Conservation (phyloP, 2,329 filamentous ascomycete genomes). For the Dothideomycetidae sp. region DNA sequence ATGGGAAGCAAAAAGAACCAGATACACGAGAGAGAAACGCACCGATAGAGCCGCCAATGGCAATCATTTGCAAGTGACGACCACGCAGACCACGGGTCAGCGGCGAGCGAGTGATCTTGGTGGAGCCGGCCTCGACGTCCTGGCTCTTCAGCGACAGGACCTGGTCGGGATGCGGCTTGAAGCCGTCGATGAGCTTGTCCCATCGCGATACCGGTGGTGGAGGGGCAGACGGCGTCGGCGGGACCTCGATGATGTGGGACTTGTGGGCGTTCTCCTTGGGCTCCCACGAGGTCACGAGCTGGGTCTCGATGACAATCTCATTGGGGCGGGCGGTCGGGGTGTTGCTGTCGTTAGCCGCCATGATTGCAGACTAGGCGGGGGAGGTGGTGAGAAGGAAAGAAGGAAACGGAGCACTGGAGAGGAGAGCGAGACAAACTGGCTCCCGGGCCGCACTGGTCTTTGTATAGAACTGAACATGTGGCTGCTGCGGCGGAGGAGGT, state of each 20-base stretch:
- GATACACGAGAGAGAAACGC: constrained; percentile 20
- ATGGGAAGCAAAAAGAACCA: not conserved
- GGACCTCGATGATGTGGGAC: not conserved
- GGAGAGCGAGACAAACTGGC: no score
- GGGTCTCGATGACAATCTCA: not conserved
- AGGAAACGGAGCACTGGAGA: no score
- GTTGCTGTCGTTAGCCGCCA: not conserved
- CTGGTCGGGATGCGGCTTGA: not conserved
- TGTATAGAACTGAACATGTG: no score
- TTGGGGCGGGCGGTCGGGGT: no score
- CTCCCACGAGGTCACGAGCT: not conserved
- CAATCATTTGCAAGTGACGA: constrained; percentile 22
- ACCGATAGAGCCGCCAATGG: constrained; percentile 29
- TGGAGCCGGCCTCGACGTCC: not conserved
- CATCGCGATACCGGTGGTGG: not conserved
- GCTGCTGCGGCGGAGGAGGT: no score
- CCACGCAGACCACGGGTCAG: not conserved
- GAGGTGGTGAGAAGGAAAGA: no score
- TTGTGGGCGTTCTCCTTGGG: not conserved
- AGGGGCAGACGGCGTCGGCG: not conserved
- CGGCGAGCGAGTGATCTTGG: not conserved
- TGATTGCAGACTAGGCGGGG: no score
- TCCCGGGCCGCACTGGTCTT: no score
- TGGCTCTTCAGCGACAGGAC: no score
- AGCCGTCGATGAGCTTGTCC: not conserved